These are phyloP conservation scores for Neoscytalidium dimidiatum DNA, from an alignment of 2,329 filamentous ascomycete species.

Conservation along the genomic window DNA sequence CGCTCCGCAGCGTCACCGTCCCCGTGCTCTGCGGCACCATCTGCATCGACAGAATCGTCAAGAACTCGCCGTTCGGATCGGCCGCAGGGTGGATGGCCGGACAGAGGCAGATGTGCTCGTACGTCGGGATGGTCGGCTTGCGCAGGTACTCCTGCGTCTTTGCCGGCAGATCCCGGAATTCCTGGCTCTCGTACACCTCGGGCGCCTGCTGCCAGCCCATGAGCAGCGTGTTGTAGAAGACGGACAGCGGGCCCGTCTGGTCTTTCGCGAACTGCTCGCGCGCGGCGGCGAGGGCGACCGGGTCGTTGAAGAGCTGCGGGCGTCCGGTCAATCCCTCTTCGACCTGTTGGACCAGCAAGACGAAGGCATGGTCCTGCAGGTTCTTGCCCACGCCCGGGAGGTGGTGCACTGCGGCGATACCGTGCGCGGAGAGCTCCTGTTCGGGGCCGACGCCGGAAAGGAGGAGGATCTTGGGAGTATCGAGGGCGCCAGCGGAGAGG, in stretches of 20 bases:
- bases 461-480: conserved; percentile 45
- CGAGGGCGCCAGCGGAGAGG: conserved; percentile 34
- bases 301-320: conserved; percentile 11
- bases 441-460: conserved; percentile 52
- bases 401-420: conserved; percentile 44
- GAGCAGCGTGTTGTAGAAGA: conserved; percentile 14
- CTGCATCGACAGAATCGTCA: conserved; percentile 47
- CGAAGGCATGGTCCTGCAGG: conserved; percentile 44
- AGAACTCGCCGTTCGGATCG: conserved; percentile 34
- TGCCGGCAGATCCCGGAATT: conserved; percentile 54
- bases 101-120: conserved; percentile 50
- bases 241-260: conserved; percentile 2
- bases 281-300: conserved; percentile 6
- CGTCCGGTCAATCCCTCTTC: not conserved
- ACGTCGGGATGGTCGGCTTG: conserved; percentile 57
- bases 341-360: conserved; percentile 21
- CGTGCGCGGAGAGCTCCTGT: conserved; percentile 42
- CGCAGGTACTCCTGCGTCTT: conserved; percentile 48
- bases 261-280: not conserved
- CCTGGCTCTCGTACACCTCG: conserved; percentile 35
- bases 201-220: conserved; percentile 44
- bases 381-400: conserved; percentile 47
- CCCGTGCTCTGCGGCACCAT: conserved; percentile 54
- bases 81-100: conserved; percentile 6
- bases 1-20: conserved; percentile 54